Conservation (phyloP, 164 flowering plant species). For the Houttuynia cordata region DNA sequence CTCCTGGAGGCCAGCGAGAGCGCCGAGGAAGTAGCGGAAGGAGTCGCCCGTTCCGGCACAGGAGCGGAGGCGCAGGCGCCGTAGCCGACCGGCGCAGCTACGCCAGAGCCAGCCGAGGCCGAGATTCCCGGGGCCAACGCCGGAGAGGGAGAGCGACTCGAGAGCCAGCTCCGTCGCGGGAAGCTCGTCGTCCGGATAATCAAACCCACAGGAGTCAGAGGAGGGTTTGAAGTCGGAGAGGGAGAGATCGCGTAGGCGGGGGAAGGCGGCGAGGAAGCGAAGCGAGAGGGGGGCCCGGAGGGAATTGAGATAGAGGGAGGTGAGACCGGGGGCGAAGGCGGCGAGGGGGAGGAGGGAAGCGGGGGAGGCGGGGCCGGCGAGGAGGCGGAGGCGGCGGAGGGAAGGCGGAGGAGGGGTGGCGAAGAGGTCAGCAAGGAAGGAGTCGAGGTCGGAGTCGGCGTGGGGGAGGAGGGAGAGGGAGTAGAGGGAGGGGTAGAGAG, state of each 20-base stretch:
- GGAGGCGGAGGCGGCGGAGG: slow-evolving; percentile 2
- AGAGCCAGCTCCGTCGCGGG: slow-evolving; percentile 25
- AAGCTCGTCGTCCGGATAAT: background rate
- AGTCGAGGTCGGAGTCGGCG: slow-evolving; percentile 38
- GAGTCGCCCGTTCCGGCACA: slow-evolving; percentile 53
- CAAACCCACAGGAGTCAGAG: too few relatives aligned
- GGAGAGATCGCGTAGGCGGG: slow-evolving; percentile 30
- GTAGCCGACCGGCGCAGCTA: slow-evolving; percentile 51
- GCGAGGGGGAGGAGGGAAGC: slow-evolving; percentile 30
- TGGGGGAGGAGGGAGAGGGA: slow-evolving; percentile 14
- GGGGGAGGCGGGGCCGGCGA: slow-evolving; percentile 13
- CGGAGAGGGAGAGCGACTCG: slow-evolving; percentile 45
- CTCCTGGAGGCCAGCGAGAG: slow-evolving; percentile 35
- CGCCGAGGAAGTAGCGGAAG: slow-evolving; percentile 14
- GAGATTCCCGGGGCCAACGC: slow-evolving; percentile 32
- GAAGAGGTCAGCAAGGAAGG: slow-evolving; percentile 44
- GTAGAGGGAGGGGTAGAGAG: slow-evolving; percentile 25
- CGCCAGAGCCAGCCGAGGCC: slow-evolving; percentile 25
- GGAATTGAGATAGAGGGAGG: slow-evolving; percentile 33
- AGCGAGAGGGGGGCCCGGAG: slow-evolving; percentile 37
- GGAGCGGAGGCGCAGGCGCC: slow-evolving; percentile 47
- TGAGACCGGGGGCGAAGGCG: slow-evolving; percentile 24
- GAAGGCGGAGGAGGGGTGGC: slow-evolving; percentile 18
- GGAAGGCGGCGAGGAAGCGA: slow-evolving; percentile 35
- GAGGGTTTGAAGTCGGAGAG: slow-evolving; percentile 1